phyloP scores from a whole-genome alignment of 768 basidiomycete species.

The Mycena epipterygia region DNA sequence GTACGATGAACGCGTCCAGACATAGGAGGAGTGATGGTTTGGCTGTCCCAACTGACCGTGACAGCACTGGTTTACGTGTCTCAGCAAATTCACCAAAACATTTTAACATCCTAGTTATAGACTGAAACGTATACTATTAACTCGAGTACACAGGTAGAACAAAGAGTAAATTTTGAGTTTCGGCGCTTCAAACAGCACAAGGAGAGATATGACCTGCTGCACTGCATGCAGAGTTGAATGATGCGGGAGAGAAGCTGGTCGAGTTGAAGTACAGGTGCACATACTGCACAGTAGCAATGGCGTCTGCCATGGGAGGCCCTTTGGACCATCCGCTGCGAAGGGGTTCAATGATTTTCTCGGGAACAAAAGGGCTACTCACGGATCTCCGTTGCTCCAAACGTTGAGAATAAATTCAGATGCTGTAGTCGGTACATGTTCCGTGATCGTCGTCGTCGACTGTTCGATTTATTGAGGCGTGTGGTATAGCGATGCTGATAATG shows the following conservation, averaged over 20 bases:
- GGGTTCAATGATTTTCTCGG: too few species aligned
- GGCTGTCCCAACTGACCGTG: too few species aligned
- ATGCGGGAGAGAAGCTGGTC: slow-evolving; percentile 19
- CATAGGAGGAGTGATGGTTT: too few species aligned
- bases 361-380: too few species aligned
- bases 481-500: not conserved
- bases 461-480: not conserved
- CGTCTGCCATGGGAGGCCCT: slow-evolving; percentile 33
- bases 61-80: too few species aligned
- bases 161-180: too few species aligned
- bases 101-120: too few species aligned
- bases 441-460: slow-evolving; percentile 22
- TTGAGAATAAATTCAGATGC: slow-evolving; percentile 30
- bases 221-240: slow-evolving; percentile 30
- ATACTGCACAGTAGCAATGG: slow-evolving; percentile 33
- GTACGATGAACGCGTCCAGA: too few species aligned
- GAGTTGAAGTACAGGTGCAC: slow-evolving; percentile 38
- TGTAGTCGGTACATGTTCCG: slow-evolving; percentile 29
- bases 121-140: too few species aligned
- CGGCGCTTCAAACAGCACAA: slow-evolving; percentile 32
- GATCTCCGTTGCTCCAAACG: slow-evolving; percentile 33
- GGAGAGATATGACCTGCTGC: slow-evolving; percentile 27
- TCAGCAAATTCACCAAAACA: too few species aligned
- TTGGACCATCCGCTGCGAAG: slow-evolving; percentile 19
- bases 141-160: too few species aligned